Conservation (phyloP, 2,329 filamentous ascomycete species). For the Fusarium cicatricum region DNA sequence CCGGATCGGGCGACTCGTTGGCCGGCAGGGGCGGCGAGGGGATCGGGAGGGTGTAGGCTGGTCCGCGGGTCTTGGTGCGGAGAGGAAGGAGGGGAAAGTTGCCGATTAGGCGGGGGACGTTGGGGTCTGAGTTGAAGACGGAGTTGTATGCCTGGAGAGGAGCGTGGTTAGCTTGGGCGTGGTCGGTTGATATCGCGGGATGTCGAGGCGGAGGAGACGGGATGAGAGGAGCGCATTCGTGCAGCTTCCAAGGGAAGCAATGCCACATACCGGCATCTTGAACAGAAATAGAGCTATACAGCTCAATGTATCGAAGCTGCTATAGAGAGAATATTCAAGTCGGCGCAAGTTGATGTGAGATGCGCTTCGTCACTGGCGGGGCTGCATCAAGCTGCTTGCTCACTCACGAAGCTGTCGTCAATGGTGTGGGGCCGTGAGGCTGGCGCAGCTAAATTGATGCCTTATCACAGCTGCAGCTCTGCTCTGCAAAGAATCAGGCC, state of each 20-base stretch:
- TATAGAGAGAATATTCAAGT: slow-evolving; percentile 15
- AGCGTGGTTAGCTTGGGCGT: slow-evolving; percentile 37
- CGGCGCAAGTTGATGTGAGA: slow-evolving; percentile 33
- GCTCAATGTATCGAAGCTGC: slow-evolving; percentile 37
- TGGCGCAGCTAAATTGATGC: slow-evolving; percentile 30
- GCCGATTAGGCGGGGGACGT: slow-evolving; percentile 68
- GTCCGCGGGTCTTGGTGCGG: slow-evolving; percentile 94
- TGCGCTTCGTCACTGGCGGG: slow-evolving; percentile 44
- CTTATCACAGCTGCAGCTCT: slow-evolving; percentile 20
- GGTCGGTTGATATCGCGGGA: slow-evolving; percentile 22
- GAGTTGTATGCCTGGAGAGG: slow-evolving; percentile 87
- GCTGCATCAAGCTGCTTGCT: slow-evolving; percentile 36
- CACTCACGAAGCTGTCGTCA: slow-evolving; percentile 46
- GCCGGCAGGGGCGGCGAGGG: slow-evolving; percentile 66
- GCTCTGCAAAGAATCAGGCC: slow-evolving; percentile 24
- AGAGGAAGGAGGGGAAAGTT: slow-evolving; percentile 96
- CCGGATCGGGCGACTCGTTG: slow-evolving; percentile 76
- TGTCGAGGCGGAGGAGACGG: slow-evolving; percentile 25
- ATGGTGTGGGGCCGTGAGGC: slow-evolving; percentile 42
- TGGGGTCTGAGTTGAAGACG: slow-evolving; percentile 89
- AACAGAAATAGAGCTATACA: slow-evolving; percentile 36
- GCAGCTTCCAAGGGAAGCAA: slow-evolving; percentile 1
- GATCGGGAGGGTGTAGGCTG: slow-evolving; percentile 81
- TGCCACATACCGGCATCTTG: slow-evolving; percentile 58
- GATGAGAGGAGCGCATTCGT: background rate